phyloP scores from a whole-genome alignment of 495 filamentous ascomycete species.

The Choiromyces venosus region DNA sequence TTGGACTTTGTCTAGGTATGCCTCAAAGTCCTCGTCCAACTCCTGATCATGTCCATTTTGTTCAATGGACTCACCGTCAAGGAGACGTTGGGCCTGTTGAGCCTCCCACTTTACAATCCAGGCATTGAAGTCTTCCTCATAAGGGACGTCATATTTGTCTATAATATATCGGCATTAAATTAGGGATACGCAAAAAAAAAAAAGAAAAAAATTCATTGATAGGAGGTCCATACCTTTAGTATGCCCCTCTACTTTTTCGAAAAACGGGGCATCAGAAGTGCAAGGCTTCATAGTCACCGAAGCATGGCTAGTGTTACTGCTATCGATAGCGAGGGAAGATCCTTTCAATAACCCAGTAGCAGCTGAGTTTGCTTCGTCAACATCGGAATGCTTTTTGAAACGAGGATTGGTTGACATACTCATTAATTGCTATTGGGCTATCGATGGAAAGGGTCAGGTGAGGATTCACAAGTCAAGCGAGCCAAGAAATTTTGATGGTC shows the following conservation, averaged over 20 bases:
- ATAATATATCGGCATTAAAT: not conserved
- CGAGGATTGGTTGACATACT: conserved; percentile 3
- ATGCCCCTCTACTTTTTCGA: not conserved
- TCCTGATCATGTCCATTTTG: not conserved
- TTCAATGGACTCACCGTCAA: not conserved
- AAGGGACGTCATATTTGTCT: not conserved
- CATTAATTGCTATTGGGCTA: not conserved
- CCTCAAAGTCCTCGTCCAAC: not conserved
- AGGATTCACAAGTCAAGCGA: not conserved
- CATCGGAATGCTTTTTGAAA: not conserved
- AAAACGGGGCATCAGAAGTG: not conserved
- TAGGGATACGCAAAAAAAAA: not conserved
- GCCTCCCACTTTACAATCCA: not conserved
- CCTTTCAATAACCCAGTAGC: not conserved
- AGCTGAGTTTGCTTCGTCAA: not conserved
- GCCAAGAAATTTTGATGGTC: not conserved
- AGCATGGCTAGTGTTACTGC: not conserved
- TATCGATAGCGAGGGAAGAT: not conserved
- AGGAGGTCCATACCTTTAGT: not conserved
- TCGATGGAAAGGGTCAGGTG: not conserved
- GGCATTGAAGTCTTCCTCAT: not conserved
- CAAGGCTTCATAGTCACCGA: not conserved
- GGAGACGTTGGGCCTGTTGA: not conserved
- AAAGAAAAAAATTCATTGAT: no score
- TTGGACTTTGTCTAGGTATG: not conserved